These are phyloP conservation scores for Myrica gale DNA, from an alignment of 306 rosid genomes.

Conservation along the genomic window DNA sequence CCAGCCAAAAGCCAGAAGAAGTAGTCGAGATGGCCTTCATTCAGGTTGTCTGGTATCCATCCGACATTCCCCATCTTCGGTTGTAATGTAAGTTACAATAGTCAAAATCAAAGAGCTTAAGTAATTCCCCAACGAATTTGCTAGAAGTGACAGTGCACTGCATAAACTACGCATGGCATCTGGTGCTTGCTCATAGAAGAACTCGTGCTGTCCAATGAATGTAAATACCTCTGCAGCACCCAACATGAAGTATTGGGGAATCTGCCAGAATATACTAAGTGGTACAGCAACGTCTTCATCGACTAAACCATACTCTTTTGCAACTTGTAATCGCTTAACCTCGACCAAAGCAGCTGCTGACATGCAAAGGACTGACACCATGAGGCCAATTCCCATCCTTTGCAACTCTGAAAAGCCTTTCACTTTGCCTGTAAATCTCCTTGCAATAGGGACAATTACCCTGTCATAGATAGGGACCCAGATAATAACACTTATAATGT, in stretches of 20 bases:
- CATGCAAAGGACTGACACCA: slow-evolving; percentile 80
- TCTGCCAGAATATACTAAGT: slow-evolving; percentile 69
- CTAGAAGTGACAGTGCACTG: slow-evolving; percentile 82
- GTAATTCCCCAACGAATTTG: slow-evolving; percentile 77
- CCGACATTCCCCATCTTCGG: slow-evolving; percentile 62
- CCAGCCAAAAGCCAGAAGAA: slow-evolving; percentile 90
- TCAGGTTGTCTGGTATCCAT: slow-evolving; percentile 90
- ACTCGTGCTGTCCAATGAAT: slow-evolving; percentile 85
- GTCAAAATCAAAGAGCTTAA: slow-evolving; percentile 82
- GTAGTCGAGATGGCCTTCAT: slow-evolving; percentile 75
- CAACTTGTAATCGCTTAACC: slow-evolving; percentile 63
- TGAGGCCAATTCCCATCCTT: slow-evolving; percentile 90
- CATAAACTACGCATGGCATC: slow-evolving; percentile 97
- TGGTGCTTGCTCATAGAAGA: slow-evolving; percentile 94
- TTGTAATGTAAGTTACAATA: slow-evolving; percentile 68
- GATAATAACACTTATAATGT: slow-evolving; percentile 75
- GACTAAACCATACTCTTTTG: slow-evolving; percentile 58
- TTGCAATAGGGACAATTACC: slow-evolving; percentile 75
- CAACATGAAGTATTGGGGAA: slow-evolving; percentile 83
- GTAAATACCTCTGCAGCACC: slow-evolving; percentile 90
- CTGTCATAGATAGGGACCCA: slow-evolving; percentile 89
- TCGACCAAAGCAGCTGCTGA: slow-evolving; percentile 87
- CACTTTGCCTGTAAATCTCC: slow-evolving; percentile 74
- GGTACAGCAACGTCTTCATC: slow-evolving; percentile 67
- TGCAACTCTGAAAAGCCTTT: slow-evolving; percentile 92